Conservation (phyloP, 306 rosid genomes). For the Dicorynia guianensis region DNA sequence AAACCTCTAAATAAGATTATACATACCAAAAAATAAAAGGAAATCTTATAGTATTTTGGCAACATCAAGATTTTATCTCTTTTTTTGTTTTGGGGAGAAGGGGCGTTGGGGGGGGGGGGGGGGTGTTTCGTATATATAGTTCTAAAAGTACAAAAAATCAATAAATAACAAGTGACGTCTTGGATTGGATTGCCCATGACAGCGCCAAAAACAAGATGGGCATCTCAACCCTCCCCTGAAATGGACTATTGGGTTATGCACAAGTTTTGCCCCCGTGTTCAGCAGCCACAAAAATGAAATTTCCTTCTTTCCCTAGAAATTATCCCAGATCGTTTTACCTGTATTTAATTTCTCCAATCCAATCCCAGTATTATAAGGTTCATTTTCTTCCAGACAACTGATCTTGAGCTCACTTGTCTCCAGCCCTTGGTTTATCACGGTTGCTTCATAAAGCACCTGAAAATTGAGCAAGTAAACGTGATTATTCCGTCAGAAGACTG, state of each 20-base stretch:
- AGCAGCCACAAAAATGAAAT: constrained; percentile 48
- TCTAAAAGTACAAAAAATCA: too few species aligned
- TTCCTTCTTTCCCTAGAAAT: not conserved
- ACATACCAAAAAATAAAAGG: too few species aligned
- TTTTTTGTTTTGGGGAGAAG: too few species aligned
- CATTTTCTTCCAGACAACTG: constrained; percentile 20
- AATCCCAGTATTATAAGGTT: constrained; percentile 25
- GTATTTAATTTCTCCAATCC: constrained; percentile 27
- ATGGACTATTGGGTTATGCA: constrained; percentile 22
- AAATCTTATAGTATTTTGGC: too few species aligned
- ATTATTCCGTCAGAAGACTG: constrained; percentile 20
- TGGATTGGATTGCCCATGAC: not conserved
- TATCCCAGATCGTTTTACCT: constrained; percentile 1
- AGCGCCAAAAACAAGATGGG: constrained; percentile 31
- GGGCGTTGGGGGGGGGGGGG: too few species aligned
- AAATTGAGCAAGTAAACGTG: constrained; percentile 33
- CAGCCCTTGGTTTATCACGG: constrained; percentile 33
- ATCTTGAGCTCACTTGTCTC: constrained; percentile 16
- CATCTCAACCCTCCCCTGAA: not conserved
- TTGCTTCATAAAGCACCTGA: constrained; percentile 42
- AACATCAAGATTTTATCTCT: too few species aligned
- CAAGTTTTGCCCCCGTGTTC: constrained; percentile 21
- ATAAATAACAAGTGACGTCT: not conserved
- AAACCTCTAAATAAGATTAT: too few species aligned
- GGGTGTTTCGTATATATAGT: too few species aligned